These are phyloP conservation scores for Fusarium nurragi DNA, from an alignment of 2,329 filamentous ascomycete species.

Conservation along the genomic window DNA sequence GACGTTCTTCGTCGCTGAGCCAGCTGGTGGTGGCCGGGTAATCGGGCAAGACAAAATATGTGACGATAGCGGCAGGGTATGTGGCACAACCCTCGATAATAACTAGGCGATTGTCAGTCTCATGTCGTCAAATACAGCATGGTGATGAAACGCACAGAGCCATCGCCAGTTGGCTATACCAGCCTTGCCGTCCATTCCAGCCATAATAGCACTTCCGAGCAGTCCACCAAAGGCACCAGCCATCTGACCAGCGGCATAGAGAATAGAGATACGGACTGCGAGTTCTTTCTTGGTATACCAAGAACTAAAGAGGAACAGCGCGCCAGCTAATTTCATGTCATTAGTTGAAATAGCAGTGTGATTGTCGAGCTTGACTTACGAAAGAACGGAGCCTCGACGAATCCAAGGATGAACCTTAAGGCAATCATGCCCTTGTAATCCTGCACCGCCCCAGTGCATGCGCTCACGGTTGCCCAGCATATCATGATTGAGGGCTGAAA, in stretches of 20 bases:
- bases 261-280: conserved; percentile 69
- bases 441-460: conserved; percentile 46
- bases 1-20: conserved; percentile 9
- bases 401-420: conserved; percentile 9
- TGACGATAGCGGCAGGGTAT: conserved; percentile 4
- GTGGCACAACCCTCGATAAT: conserved; percentile 17
- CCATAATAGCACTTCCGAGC: conserved; percentile 71
- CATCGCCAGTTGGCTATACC: conserved; percentile 70
- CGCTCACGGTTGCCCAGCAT: conserved; percentile 37
- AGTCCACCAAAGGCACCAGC: conserved; percentile 77
- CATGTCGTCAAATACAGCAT: too few species aligned
- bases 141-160: conserved; percentile 21
- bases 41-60: conserved; percentile 17
- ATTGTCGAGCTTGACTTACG: neutral
- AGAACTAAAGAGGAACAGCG: conserved; percentile 11
- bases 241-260: conserved; percentile 75
- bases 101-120: neutral
- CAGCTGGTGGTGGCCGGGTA: conserved; percentile 14
- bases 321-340: neutral
- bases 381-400: conserved; percentile 16
- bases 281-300: conserved; percentile 64
- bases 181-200: conserved; percentile 68
- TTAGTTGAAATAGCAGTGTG: too few species aligned
- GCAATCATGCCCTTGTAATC: conserved; percentile 11
- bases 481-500: conserved; percentile 4